Base-by-base conservation (phyloP, 1,284 basidiomycete species). In the Puccinia brachypodii region DNA sequence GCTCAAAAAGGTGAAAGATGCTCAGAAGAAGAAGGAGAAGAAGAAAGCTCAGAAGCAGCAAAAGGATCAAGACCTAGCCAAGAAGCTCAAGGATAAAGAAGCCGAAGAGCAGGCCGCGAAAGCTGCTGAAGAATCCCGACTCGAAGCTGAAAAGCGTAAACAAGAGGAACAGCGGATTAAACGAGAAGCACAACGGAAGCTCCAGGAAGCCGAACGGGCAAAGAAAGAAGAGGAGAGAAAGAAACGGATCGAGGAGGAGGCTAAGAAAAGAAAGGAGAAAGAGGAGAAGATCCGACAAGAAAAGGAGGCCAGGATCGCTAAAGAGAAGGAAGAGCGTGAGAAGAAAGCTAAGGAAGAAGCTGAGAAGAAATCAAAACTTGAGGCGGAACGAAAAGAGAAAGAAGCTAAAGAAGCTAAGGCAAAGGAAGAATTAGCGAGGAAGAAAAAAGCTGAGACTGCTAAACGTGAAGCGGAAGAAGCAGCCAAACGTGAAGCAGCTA, bases 11-110 rank as follows among this genome's bases (percentile, higher is more conserved):
- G 92, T 93, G 87, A 94, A 91, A 84, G 94, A 97, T 88, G 95
- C 95, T 87, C 94, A 98, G 90, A 96, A 95, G 89, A 98, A 98
- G 91, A 98, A 98, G 89, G 95, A 96, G 87, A 96, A 96, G 91
- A 94, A 93, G 89, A 91, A 89, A 93, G 94, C 84, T 42, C 90
- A 87, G 88, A 96, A 96, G 88, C 89, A 91, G 84, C 93, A 93
- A 76, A 96, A 96, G 86, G 96, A 98, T 85, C 94, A 94, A 85
- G 94, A 95, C 87, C 90, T 90, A 79, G 92, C 93, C 16, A 90
- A 90, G 31, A 91, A 91, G 87, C 90, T 90, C 78, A 92, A 93
- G 16, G 90, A 90, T 33, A 91, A 91, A 84, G 93, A 93, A 69
- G 93, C 92, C 31, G 93, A 93, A 86, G 75, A 86, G 84, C 90